Conservation (phyloP, 805 yeast genomes). For the Zygosaccharomyces bisporus region DNA sequence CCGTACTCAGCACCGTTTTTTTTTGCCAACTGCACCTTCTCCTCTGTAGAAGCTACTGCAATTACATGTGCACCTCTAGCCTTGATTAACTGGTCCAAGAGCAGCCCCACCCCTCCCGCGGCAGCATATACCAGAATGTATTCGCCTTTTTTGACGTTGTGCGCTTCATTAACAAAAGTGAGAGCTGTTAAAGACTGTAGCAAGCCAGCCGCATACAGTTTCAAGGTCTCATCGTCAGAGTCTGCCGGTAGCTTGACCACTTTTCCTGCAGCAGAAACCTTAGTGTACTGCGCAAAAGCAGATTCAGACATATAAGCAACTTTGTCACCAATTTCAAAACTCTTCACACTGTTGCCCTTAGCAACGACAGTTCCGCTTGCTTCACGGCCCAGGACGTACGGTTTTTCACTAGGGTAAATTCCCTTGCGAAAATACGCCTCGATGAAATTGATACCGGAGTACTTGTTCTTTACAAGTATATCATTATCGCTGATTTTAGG, state of each 20-base stretch:
- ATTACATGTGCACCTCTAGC: slow-evolving; percentile 73
- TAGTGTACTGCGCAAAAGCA: slow-evolving; percentile 75
- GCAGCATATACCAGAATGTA: slow-evolving; percentile 81
- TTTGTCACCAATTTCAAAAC: slow-evolving; percentile 63
- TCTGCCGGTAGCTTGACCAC: slow-evolving; percentile 49
- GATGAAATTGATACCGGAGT: slow-evolving; percentile 77
- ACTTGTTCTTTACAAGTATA: slow-evolving; percentile 66
- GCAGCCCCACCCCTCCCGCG: slow-evolving; percentile 89
- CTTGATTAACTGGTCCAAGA: slow-evolving; percentile 61
- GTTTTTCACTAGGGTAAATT: slow-evolving; percentile 57
- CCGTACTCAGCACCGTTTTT: slow-evolving; percentile 72
- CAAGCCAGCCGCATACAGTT: slow-evolving; percentile 56
- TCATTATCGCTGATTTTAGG: slow-evolving; percentile 56
- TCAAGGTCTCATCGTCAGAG: slow-evolving; percentile 46
- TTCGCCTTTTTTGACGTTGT: slow-evolving; percentile 66
- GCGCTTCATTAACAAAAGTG: slow-evolving; percentile 63
- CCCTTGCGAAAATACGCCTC: slow-evolving; percentile 83
- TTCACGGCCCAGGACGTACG: slow-evolving; percentile 68
- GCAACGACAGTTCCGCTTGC: slow-evolving; percentile 68
- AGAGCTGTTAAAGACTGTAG: slow-evolving; percentile 79
- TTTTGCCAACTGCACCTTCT: slow-evolving; percentile 63
- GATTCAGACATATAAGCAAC: slow-evolving; percentile 52
- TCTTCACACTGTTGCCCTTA: slow-evolving; percentile 54
- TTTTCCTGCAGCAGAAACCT: slow-evolving; percentile 36
- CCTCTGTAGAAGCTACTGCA: slow-evolving; percentile 78